Evolutionary conservation across 495 filamentous ascomycete genomes (phyloP), one percentile per base, ranked within the genome.

Genomic region (Copromyces sp.): DNA sequence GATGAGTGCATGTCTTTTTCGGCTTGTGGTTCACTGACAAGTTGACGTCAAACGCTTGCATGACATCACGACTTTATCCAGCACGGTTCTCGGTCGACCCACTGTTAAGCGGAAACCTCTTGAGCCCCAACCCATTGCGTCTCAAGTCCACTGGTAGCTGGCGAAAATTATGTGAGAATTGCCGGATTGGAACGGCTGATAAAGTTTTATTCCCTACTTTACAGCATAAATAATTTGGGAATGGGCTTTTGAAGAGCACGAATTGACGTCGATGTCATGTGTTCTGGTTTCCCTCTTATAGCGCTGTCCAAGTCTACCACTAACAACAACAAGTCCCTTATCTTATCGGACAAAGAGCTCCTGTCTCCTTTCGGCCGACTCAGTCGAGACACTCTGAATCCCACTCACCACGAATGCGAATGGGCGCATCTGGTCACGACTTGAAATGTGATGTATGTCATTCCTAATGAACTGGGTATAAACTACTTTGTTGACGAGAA

Each of bases 161-260:
- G 53, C 12, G 16, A 65, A 3, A 65, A 65, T 35, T 1, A 9
- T 35, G 7, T 35, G 29, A 4, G 6, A 1, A 2, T 8, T 61
- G 47, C 24, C 5, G 0, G 24, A 7, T 61, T 20, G 24, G 45
- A 53, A 5, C 24, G 4, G 6, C 32, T 14, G 5, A 61, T 29
- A 8, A 0, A 32, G 16, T 32, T 2, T 1, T 9, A 29, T 29
- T n/a, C n/a, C n/a, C n/a, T 24, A 9, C 2, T 53, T 9, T 47
- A 8, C 9, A 24, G n/a, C 1, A 3, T 29, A 20, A 11, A n/a
- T 11, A 47, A 8, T 3, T 3, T 2, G 17, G 4, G 14, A 14
- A 2, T 32, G 5, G 20, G 7, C 5, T 35, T 17, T 35, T 0
- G 2, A 35, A 4, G 5, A 3, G 29, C 0, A 0, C 1, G 0